These are phyloP conservation scores for Euphorbia tirucalli DNA, from an alignment of 345 rosid species.

Conservation along the genomic window DNA sequence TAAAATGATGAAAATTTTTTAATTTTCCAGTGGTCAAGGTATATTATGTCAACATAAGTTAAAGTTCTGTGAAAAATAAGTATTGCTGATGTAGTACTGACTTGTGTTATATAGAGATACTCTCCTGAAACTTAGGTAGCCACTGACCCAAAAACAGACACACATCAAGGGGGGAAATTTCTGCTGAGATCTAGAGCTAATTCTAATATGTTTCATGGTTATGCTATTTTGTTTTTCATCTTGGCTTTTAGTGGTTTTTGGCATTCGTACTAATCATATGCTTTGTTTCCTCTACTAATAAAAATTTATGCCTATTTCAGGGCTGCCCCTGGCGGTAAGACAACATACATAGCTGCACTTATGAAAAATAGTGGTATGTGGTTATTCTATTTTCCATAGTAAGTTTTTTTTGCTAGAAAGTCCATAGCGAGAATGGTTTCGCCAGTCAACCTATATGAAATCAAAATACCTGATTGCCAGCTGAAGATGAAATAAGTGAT, in stretches of 20 bases:
- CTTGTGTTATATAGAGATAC: background rate
- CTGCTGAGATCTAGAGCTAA: no score
- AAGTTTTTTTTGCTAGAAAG: background rate
- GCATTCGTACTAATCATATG: background rate
- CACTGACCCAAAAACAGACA: no score
- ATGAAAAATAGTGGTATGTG: constrained; percentile 83
- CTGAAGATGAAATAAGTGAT: background rate
- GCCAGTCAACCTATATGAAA: background rate
- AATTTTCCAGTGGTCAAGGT: background rate
- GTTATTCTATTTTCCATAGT: background rate
- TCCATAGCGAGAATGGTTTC: no score
- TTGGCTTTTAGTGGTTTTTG: background rate
- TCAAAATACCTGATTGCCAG: background rate
- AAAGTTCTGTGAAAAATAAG: background rate
- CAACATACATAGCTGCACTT: constrained; percentile 73
- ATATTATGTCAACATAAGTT: background rate
- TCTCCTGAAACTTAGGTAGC: background rate
- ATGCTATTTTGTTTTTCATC: no score
- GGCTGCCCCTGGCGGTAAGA: constrained; percentile 97
- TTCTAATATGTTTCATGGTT: no score
- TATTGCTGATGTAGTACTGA: background rate
- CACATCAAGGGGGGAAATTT: no score
- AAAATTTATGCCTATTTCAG: constrained; percentile 41
- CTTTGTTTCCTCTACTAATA: constrained; percentile 5
- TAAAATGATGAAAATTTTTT: background rate